A percentile compares a stretch with the other conserved stretches of the same genome.
phyloP scores from a whole-genome alignment of 192 early-diverging fungal genomes.

The Rhizophagus clarus region DNA sequence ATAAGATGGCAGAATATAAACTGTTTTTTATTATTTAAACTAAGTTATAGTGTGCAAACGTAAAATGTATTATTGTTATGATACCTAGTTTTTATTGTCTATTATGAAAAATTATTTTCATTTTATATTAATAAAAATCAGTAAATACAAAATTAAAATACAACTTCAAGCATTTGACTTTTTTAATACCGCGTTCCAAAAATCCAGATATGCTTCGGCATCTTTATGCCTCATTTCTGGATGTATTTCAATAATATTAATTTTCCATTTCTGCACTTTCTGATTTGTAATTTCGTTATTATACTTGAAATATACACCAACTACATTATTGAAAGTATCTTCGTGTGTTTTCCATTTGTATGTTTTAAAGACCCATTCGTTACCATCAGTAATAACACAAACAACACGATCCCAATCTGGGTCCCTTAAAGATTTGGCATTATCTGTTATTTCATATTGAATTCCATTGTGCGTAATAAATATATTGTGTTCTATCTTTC shows the following conservation, averaged over 20 bases:
- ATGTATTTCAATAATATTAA: slow-evolving; percentile 42
- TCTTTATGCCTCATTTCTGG: slow-evolving; percentile 14
- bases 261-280: slow-evolving; percentile 51
- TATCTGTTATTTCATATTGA: slow-evolving; percentile 82
- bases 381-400: slow-evolving; percentile 89
- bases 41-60: too few relatives aligned
- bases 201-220: neutral
- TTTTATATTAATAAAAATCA: too few relatives aligned
- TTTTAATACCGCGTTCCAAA: slow-evolving; percentile 1
- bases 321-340: slow-evolving; percentile 78
- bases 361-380: slow-evolving; percentile 91
- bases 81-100: too few relatives aligned
- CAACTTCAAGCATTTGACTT: neutral
- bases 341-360: slow-evolving; percentile 88
- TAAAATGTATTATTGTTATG: too few relatives aligned
- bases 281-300: slow-evolving; percentile 48
- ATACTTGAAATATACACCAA: slow-evolving; percentile 67
- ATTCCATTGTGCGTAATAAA: slow-evolving; percentile 59
- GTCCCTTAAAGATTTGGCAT: slow-evolving; percentile 66
- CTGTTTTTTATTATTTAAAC: too few relatives aligned
- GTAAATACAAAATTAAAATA: too few relatives aligned
- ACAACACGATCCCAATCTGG: slow-evolving; percentile 89
- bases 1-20: too few relatives aligned
- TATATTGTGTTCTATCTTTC: slow-evolving; percentile 70
- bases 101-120: too few relatives aligned